Conservation (phyloP, 495 filamentous ascomycete species). For the Neurospora intermedia region DNA sequence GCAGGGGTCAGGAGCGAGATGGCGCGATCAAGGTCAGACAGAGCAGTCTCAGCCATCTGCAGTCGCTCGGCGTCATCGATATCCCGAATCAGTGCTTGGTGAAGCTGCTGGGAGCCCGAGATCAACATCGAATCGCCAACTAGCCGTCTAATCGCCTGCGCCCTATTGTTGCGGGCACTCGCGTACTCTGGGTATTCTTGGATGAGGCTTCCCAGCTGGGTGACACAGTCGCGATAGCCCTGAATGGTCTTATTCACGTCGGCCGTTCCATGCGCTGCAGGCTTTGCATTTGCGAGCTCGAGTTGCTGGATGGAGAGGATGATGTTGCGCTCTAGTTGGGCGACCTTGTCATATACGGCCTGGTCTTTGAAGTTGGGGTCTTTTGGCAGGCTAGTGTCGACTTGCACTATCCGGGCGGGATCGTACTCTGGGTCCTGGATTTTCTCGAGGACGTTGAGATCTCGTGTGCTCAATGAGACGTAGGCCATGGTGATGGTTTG, state of each 20-base stretch:
- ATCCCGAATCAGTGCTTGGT: conserved; percentile 21
- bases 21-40: conserved; percentile 55
- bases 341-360: conserved; percentile 26
- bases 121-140: conserved; percentile 42
- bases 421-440: conserved; percentile 73
- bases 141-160: conserved; percentile 54
- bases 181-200: conserved; percentile 54
- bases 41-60: conserved; percentile 28
- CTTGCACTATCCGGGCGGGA: conserved; percentile 37
- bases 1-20: conserved; percentile 53
- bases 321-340: conserved; percentile 34
- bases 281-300: conserved; percentile 36
- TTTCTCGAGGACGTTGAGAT: conserved; percentile 60
- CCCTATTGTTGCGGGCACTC: conserved; percentile 65
- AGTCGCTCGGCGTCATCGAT: conserved; percentile 18
- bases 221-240: conserved; percentile 31
- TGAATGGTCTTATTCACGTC: conserved; percentile 13
- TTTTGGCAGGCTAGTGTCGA: conserved; percentile 48
- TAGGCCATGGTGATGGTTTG: conserved; percentile 30
- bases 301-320: conserved; percentile 37
- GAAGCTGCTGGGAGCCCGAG: conserved; percentile 7
- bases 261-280: conserved; percentile 14
- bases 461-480: conserved; percentile 52
- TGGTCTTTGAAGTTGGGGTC: conserved; percentile 45
- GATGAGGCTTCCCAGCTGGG: conserved; percentile 44